These are phyloP conservation scores for Sinapis alba DNA, from an alignment of 441 rosid genomes.

Conservation along the genomic window DNA sequence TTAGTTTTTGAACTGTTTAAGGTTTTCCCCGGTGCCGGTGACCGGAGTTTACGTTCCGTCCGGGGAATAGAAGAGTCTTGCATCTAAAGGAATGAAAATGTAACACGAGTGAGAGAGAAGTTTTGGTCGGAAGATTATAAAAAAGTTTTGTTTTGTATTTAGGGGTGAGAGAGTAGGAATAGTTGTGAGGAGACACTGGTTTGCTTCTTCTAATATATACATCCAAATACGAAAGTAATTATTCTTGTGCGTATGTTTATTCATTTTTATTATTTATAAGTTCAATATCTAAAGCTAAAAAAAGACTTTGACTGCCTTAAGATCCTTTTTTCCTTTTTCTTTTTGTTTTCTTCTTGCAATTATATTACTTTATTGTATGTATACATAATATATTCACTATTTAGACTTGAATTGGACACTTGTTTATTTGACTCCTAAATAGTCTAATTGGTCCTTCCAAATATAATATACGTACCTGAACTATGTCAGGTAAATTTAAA, in stretches of 20 bases:
- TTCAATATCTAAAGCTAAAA: slow-evolving; percentile 11
- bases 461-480: not conserved
- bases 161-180: slow-evolving; percentile 18
- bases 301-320: slow-evolving; percentile 24
- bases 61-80: slow-evolving; percentile 23
- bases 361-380: slow-evolving; percentile 16
- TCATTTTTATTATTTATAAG: not conserved
- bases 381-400: not conserved
- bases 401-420: slow-evolving; percentile 18
- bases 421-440: slow-evolving; percentile 3
- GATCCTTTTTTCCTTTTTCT: not conserved
- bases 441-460: not conserved
- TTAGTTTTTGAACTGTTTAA: slow-evolving; percentile 15
- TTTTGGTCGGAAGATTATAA: slow-evolving; percentile 9
- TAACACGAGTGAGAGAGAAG: not conserved
- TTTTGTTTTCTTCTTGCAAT: slow-evolving; percentile 12
- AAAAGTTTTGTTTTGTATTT: slow-evolving; percentile 12
- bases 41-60: slow-evolving; percentile 24
- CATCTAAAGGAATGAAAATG: slow-evolving; percentile 21
- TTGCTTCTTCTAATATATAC: slow-evolving; percentile 33
- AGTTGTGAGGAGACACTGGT: slow-evolving; percentile 21
- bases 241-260: slow-evolving; percentile 22
- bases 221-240: slow-evolving; percentile 30
- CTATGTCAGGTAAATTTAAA: not conserved
- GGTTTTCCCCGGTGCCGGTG: slow-evolving; percentile 26